phyloP scores from a whole-genome alignment of 106 monocot species.

The Phalaenopsis aphrodite region DNA sequence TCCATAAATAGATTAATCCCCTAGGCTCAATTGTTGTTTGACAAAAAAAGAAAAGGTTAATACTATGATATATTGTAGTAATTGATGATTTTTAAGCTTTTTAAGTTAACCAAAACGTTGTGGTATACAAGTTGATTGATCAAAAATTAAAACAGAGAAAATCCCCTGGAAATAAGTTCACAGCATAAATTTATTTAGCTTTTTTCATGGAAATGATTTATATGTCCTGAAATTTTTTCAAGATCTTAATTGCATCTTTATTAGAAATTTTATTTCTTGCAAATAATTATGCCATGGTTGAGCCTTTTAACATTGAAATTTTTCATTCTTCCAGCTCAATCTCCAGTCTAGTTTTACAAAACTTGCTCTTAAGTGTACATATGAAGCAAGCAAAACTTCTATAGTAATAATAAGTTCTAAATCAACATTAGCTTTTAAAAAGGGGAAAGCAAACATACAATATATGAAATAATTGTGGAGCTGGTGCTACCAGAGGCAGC shows the following conservation, averaged over 20 bases:
- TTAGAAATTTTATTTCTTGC: neutral
- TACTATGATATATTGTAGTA: no score
- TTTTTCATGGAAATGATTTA: neutral
- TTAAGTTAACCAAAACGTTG: neutral
- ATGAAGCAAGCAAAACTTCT: neutral
- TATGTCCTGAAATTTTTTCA: neutral
- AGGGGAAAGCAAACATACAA: slow-evolving; percentile 26
- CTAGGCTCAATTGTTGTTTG: neutral
- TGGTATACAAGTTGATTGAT: neutral
- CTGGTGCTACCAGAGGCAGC: slow-evolving; percentile 66
- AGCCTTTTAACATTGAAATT: neutral
- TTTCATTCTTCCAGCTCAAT: neutral
- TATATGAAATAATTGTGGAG: slow-evolving; percentile 55
- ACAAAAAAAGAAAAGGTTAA: neutral
- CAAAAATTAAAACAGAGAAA: neutral
- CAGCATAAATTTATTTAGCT: neutral
- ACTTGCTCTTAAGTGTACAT: neutral
- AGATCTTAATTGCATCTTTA: neutral
- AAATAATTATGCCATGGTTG: neutral
- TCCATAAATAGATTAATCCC: neutral
- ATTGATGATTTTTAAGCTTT: neutral
- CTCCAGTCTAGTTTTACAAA: neutral
- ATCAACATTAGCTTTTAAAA: neutral
- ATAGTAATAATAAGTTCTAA: neutral
- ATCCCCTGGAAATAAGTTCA: neutral